Base-by-base conservation (phyloP, 2,329 filamentous ascomycete genomes). In the Aureobasidium sp. region DNA sequence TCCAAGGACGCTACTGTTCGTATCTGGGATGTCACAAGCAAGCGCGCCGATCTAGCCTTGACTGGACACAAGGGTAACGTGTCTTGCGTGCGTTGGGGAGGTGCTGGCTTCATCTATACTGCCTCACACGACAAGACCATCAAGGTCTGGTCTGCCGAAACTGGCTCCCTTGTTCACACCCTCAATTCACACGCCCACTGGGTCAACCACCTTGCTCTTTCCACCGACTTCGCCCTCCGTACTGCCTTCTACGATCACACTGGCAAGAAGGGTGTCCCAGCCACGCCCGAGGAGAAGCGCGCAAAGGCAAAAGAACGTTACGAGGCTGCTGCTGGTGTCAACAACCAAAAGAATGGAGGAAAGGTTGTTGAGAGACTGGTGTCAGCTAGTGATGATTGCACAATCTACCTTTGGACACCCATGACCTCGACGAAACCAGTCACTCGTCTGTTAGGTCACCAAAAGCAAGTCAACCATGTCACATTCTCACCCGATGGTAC, bases 381-480 rank as follows among this genome's bases (percentile, higher is more conserved):
- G 3, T 95, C 91, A 9, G 94, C 93, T 2, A 93, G 88, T 66
- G 94, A 97, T 71, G 94, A 99, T 74, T 96, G 92, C 73, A 96
- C 92, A 6, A 93, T 99, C 83, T 96, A 91, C 72, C 82, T 99
- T 8, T 99, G 93, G 93, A 90, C 95, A 63, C 92, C 92, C 0
- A 81, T 86, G 10, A 81, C 80, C 47, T 86, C 87, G 4, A 89
- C 81, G 8, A 97, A 97, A 73, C 92, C 93, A 0, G 79, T 97
- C 3, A 88, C 90, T n/a, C 82, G 91, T 37, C 83, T 97, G 76
- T 76, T 91, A n/a, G 94, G 94, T 2, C 94, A 99, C 70, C 91
- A 97, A 73, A 97, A 97, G 76, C 90, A 93, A 71, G 92, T 97
- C 67, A 97, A 97, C 73, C 90, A 97, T 72, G 92, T 97, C 51